A percentile compares a stretch with the other conserved stretches of the same genome.
phyloP scores from a whole-genome alignment of 495 filamentous ascomycete genomes.

The Poronia punctata region DNA sequence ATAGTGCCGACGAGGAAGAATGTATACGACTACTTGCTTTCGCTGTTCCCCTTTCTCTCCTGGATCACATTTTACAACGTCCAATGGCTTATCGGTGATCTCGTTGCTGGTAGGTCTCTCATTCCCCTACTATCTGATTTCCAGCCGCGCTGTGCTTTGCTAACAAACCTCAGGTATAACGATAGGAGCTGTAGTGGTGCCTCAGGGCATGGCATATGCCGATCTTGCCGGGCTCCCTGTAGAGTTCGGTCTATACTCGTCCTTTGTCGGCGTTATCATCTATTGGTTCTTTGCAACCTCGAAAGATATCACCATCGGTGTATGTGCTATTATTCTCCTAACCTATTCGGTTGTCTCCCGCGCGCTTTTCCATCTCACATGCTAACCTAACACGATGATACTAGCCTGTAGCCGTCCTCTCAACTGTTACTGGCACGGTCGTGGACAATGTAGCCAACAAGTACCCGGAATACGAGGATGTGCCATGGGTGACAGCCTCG shows the following conservation, averaged over 20 bases:
- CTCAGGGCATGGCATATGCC: constrained; percentile 97
- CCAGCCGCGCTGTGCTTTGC: too few relatives aligned
- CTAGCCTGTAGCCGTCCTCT: constrained; percentile 93
- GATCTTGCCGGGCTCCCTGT: constrained; percentile 68
- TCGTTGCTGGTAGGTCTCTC: constrained; percentile 68
- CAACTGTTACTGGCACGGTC: constrained; percentile 77
- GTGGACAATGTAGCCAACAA: constrained; percentile 51
- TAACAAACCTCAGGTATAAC: constrained; percentile 61
- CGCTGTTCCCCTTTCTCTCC: constrained; percentile 75
- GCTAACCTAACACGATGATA: constrained; percentile 80
- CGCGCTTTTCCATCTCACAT: constrained; percentile 62
- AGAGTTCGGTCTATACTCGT: constrained; percentile 90
- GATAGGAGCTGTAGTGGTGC: constrained; percentile 90
- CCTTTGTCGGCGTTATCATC: constrained; percentile 91
- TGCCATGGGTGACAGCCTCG: constrained; percentile 58
- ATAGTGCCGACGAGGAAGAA: constrained; percentile 51
- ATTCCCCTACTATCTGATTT: not conserved
- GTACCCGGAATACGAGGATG: constrained; percentile 45
- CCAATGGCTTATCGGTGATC: constrained; percentile 81
- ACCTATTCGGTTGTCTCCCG: not conserved
- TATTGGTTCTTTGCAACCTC: constrained; percentile 99
- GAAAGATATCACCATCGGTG: constrained; percentile 98
- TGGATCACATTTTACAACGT: constrained; percentile 89
- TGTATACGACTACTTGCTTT: constrained; percentile 51
- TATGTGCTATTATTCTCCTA: constrained; percentile 41